Evolutionary conservation across 768 basidiomycete genomes (phyloP).

Genomic region (Suillus alpinus): DNA sequence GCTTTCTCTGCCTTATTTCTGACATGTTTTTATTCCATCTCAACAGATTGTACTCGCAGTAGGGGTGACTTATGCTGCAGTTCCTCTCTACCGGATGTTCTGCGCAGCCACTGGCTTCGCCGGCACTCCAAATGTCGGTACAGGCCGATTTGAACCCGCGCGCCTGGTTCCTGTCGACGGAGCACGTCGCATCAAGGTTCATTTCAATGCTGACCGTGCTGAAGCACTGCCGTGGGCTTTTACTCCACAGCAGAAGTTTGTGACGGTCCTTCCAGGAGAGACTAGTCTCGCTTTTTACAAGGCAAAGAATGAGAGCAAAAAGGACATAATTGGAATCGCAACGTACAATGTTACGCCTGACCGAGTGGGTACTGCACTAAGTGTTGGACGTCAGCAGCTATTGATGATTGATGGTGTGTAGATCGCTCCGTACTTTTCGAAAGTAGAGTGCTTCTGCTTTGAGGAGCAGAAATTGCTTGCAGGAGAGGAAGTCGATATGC

Average conservation of each 20-base stretch:
- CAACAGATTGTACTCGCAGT: slow-evolving; percentile 70
- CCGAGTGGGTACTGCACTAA: slow-evolving; percentile 53
- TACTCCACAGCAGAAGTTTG: slow-evolving; percentile 84
- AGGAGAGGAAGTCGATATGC: slow-evolving; percentile 97
- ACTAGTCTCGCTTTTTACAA: slow-evolving; percentile 95
- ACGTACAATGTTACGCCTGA: slow-evolving; percentile 99
- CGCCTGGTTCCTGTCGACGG: slow-evolving; percentile 74
- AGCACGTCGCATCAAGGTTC: slow-evolving; percentile 81
- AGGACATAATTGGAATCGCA: slow-evolving; percentile 96
- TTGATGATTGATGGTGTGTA: slow-evolving; percentile 27
- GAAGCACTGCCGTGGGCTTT: slow-evolving; percentile 94
- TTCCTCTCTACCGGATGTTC: slow-evolving; percentile 96
- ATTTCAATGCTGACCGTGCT: slow-evolving; percentile 91
- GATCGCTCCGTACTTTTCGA: slow-evolving; percentile 98
- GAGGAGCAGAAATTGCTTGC: slow-evolving; percentile 96
- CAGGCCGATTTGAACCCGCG: slow-evolving; percentile 80
- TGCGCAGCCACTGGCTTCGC: slow-evolving; percentile 97
- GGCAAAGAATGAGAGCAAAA: slow-evolving; percentile 78
- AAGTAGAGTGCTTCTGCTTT: slow-evolving; percentile 99
- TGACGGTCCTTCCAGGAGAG: slow-evolving; percentile 92
- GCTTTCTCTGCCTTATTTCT: slow-evolving; percentile 23
- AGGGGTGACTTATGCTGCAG: slow-evolving; percentile 94
- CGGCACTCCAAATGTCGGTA: slow-evolving; percentile 88
- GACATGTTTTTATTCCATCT: slow-evolving; percentile 5
- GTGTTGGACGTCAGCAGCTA: neutral